Evolutionary conservation across 805 yeast species (phyloP), one percentile per base, ranked within the genome.

Genomic region (Metschnikowia koreensis): DNA sequence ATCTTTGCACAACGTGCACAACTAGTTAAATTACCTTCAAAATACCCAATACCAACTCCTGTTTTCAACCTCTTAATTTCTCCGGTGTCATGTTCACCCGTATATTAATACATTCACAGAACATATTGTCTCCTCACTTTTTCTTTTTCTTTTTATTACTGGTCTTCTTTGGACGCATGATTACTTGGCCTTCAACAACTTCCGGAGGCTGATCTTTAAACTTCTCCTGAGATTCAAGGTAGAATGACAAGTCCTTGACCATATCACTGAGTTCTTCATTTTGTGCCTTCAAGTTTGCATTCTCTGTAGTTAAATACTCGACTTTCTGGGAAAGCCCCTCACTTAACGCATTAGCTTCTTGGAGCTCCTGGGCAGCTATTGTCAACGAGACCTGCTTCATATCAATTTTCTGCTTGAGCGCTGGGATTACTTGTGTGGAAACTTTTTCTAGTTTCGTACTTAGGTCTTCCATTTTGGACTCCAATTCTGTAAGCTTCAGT

Each of bases 201-300:
- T 86, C 93, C 11, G 86, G 86, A 3, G 83, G 78, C 22, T 89
- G 87, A 61, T 82, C 81, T 60, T 83, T 81, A 60, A 89, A 80
- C 67, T 86, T 87, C 50, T 83, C 86, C 62, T 81, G 87, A 0
- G 87, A 77, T 52, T 87, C 93, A 38, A 90, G 67, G 61, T 75
- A 89, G 56, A 89, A 86, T 96, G 91, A 88, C 48, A 90, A 66
- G 65, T 90, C 97, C 29, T 76, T 80, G 3, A 83, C 83, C 63
- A 86, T 89, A 39, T 84, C 89, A 41, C 76, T 65, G 31, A 86
- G 62, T 2, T 82, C 88, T 10, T 63, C 64, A 11, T 79, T 82
- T 44, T 76, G 70, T 2, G 52, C 52, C 41, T 68, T 66, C 39
- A 75, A 74, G 17, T 62, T 50, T 53, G 55, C 58, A 31, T 65